Evolutionary conservation across 371 early-diverging fungal genomes (phyloP).

Genomic region (Caulochytrium protostelioides): DNA sequence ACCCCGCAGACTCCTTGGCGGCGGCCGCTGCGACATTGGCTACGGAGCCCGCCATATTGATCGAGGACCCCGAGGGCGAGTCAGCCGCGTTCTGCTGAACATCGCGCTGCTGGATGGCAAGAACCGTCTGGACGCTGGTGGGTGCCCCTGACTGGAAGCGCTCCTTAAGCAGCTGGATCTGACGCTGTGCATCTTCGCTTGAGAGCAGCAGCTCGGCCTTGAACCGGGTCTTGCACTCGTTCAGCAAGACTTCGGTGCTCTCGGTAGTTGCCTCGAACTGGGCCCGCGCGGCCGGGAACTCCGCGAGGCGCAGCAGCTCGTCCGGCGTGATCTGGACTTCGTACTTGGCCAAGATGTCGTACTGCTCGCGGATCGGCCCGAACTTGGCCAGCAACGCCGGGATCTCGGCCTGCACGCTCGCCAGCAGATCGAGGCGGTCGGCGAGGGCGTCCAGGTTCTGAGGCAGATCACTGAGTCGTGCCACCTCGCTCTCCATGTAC

Average conservation of each 20-base stretch:
- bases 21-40: too few relatives aligned
- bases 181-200: too few relatives aligned
- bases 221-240: conserved; percentile 28
- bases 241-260: conserved; percentile 20
- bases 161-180: too few relatives aligned
- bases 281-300: conserved; percentile 14
- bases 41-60: too few relatives aligned
- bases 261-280: conserved; percentile 17
- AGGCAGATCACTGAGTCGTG: conserved; percentile 17
- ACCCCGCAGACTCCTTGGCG: too few relatives aligned
- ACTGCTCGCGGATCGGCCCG: conserved; percentile 30
- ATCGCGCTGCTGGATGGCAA: too few relatives aligned
- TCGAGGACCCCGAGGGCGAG: too few relatives aligned
- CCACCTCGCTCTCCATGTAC: conserved; percentile 21
- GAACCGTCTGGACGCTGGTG: too few relatives aligned
- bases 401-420: conserved; percentile 18
- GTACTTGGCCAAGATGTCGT: conserved; percentile 32
- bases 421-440: conserved; percentile 17
- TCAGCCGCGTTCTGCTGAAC: too few relatives aligned
- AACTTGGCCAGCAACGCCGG: conserved; percentile 25
- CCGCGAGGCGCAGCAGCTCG: conserved; percentile 19
- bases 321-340: conserved; percentile 30
- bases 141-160: too few relatives aligned
- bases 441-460: conserved; percentile 25
- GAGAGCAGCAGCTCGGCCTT: conserved; percentile 17